Percentiles rank a stretch among this genome's conserved stretches.
Conservation (phyloP, 495 filamentous ascomycete genomes). For the Jackrogersella minutella region DNA sequence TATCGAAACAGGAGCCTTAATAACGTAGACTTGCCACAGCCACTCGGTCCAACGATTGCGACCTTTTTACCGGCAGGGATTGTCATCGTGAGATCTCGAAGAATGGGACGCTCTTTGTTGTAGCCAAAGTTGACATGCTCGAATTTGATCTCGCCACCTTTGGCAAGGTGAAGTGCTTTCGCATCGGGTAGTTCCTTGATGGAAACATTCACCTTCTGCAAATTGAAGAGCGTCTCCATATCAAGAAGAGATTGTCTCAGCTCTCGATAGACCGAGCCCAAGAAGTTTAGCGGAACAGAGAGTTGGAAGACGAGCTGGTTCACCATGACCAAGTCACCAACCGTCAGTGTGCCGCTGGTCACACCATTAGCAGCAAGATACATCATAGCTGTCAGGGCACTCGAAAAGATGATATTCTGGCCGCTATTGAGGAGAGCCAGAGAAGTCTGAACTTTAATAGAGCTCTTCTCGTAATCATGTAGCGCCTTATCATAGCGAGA, state of each 20-base stretch:
- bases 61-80: slow-evolving; percentile 97
- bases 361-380: slow-evolving; percentile 91
- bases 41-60: slow-evolving; percentile 92
- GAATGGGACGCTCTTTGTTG: slow-evolving; percentile 83
- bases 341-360: slow-evolving; percentile 77
- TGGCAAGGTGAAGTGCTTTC: slow-evolving; percentile 70
- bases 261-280: slow-evolving; percentile 95
- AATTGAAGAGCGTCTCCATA: slow-evolving; percentile 98
- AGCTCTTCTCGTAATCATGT: slow-evolving; percentile 86
- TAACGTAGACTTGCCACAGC: slow-evolving; percentile 95
- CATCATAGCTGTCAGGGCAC: slow-evolving; percentile 97
- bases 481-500: slow-evolving; percentile 88
- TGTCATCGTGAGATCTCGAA: slow-evolving; percentile 82
- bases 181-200: slow-evolving; percentile 80
- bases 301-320: slow-evolving; percentile 99
- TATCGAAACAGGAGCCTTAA: slow-evolving; percentile 90
- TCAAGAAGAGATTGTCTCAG: slow-evolving; percentile 92
- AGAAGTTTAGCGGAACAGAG: slow-evolving; percentile 93
- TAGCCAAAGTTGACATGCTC: slow-evolving; percentile 97
- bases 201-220: slow-evolving; percentile 96
- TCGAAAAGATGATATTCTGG: slow-evolving; percentile 98
- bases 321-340: slow-evolving; percentile 98
- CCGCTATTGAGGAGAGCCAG: slow-evolving; percentile 93
- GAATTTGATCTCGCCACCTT: slow-evolving; percentile 88
- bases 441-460: slow-evolving; percentile 95